These are phyloP conservation scores for Solanum chiquidenum DNA, from an alignment of 257 asterid species.

Conservation along the genomic window DNA sequence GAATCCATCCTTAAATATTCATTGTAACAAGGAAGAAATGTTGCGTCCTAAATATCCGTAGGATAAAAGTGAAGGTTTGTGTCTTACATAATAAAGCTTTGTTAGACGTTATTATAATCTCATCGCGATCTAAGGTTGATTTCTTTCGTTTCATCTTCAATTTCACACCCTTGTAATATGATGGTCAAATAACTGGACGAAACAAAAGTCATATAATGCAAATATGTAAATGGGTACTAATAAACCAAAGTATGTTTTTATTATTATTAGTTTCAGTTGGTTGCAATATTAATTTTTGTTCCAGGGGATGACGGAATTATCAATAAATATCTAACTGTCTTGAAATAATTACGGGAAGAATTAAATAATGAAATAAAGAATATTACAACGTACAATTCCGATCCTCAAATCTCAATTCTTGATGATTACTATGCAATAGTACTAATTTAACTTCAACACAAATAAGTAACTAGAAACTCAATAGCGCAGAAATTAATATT, in stretches of 20 bases:
- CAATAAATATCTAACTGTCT: neutral
- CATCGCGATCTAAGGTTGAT: neutral
- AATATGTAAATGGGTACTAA: neutral
- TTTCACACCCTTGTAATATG: neutral
- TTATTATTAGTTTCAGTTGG: neutral
- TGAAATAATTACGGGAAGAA: neutral
- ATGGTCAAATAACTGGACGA: neutral
- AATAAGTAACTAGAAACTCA: neutral
- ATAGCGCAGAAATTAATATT: neutral
- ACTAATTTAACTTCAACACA: neutral
- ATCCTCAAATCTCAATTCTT: neutral
- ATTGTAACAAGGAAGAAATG: too few species aligned
- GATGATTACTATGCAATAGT: neutral
- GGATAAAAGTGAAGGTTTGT: neutral
- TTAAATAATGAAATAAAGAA: neutral
- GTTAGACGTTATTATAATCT: too few species aligned
- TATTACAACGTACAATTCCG: neutral
- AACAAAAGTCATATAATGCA: neutral
- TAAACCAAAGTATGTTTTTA: neutral
- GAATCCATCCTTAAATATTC: too few species aligned
- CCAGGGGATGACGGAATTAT: neutral
- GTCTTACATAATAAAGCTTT: too few species aligned
- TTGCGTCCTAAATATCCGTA: neutral
- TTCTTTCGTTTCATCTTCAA: neutral
- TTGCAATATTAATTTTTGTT: neutral